Percentiles rank a stretch among this genome's conserved stretches.
phyloP scores from a whole-genome alignment of 2,329 filamentous ascomycete genomes.

The Colletotrichum euphorbiae region DNA sequence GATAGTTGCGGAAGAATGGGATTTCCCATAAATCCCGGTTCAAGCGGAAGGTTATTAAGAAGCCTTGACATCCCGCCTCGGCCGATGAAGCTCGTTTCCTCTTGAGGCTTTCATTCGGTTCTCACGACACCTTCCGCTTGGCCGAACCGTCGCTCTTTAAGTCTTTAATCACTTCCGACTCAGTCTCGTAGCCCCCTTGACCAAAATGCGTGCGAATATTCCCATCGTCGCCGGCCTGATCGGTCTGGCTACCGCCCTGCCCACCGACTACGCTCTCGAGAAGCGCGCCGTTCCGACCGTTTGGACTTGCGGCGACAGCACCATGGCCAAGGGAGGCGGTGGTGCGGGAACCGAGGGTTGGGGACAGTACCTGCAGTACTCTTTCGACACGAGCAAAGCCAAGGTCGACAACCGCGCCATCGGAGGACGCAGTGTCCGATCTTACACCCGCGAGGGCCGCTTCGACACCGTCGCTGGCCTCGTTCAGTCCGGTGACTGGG shows the following conservation, averaged over 20 bases:
- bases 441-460: conserved; percentile 73
- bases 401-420: conserved; percentile 71
- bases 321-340: conserved; percentile 65
- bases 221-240: conserved; percentile 24
- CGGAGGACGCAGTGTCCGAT: conserved; percentile 74
- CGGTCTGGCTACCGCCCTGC: conserved; percentile 35
- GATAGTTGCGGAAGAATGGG: background rate
- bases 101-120: conserved; percentile 1
- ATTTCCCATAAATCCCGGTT: conserved; percentile 21
- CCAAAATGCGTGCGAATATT: conserved; percentile 30
- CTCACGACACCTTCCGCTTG: background rate
- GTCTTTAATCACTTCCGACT: background rate
- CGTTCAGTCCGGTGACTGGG: conserved; percentile 70
- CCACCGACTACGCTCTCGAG: conserved; percentile 40
- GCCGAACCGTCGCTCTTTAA: background rate
- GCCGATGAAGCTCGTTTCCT: background rate
- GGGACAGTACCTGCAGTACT: conserved; percentile 68
- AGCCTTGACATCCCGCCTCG: background rate
- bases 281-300: conserved; percentile 51
- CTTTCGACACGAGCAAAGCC: conserved; percentile 52
- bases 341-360: conserved; percentile 66
- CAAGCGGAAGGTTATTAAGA: conserved; percentile 9
- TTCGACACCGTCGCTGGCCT: conserved; percentile 67
- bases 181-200: background rate
- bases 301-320: conserved; percentile 71